These are phyloP conservation scores for Trichoderma sp. DNA, from an alignment of 2,329 filamentous ascomycete genomes.

Conservation along the genomic window DNA sequence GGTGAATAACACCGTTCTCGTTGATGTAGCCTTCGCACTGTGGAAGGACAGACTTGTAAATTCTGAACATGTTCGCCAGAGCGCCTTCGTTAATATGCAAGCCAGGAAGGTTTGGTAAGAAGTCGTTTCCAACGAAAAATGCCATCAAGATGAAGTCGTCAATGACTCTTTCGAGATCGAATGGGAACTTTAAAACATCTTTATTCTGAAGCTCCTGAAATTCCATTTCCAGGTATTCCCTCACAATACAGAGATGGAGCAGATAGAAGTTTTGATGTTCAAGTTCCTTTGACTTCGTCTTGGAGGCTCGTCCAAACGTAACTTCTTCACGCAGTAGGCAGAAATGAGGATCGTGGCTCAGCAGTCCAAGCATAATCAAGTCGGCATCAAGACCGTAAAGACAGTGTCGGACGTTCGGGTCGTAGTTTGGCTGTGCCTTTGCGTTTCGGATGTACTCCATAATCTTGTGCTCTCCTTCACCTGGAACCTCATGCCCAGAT, in stretches of 20 bases:
- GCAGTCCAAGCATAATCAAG: conserved; percentile 94
- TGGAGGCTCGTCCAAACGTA: conserved; percentile 86
- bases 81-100: conserved; percentile 98
- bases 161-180: conserved; percentile 94
- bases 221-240: conserved; percentile 94
- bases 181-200: conserved; percentile 71
- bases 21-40: conserved; percentile 94
- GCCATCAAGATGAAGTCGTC: conserved; percentile 99
- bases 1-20: conserved; percentile 88
- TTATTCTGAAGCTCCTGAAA: conserved; percentile 87
- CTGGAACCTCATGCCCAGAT: conserved; percentile 95
- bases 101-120: conserved; percentile 92
- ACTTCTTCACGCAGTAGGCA: conserved; percentile 96
- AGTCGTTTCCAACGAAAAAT: conserved; percentile 99
- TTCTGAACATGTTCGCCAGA: conserved; percentile 92
- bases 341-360: conserved; percentile 98
- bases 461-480: conserved; percentile 98
- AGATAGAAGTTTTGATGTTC: conserved; percentile 99
- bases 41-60: conserved; percentile 90
- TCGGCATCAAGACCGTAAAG: conserved; percentile 96
- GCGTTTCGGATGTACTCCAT: conserved; percentile 99
- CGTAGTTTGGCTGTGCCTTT: conserved; percentile 91
- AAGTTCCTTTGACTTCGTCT: conserved; percentile 90
- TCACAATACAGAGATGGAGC: conserved; percentile 94
- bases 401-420: conserved; percentile 92